Evolutionary conservation across 768 basidiomycete genomes (phyloP), one percentile per base, ranked within the genome.

Genomic region (Xerocomus potaroensis): DNA sequence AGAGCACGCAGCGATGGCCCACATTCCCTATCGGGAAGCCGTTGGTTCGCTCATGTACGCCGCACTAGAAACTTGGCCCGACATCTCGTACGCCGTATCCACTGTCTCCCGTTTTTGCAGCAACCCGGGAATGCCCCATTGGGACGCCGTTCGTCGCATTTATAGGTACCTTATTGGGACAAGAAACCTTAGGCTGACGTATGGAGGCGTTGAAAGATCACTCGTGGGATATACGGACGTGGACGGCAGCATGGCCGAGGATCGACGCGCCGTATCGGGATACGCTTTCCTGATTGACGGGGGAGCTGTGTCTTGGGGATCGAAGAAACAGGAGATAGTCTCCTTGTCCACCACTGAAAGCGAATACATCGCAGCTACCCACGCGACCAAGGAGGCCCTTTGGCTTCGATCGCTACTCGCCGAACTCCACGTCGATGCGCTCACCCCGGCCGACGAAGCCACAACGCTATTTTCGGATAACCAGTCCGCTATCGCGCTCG

Each of bases 31-130:
- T 19, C 18, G n/a, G 2, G 34, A 35, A 21, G 18, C 18, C 16
- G n/a, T 47, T 5, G 37, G 45, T 6, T 47, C 30, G 15, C 38
- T 47, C 12, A 47, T 33, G 15, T 47, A 47, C 14, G n/a, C 38
- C 1, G 26, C 45, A 12, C 10, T 47, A 3, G 21, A 19, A 1
- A 30, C 29, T 2, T 22, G 16, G 12, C 45, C 37, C 14, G 29
- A 47, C 15, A 47, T 47, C 5, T 9, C 45, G 19, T 47, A 32
- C 21, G 12, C 45, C 14, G 22, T 32, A 1, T 15, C 21, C 19
- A 23, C 22, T 4, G 5, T 47, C 27, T 40, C 30, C 3, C 6
- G 14, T n/a, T 5, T 47, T 47, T 26, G 16, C 16, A 4, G 8
- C 15, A 8, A 47, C 40, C 30, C 38, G 38, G 3, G n/a, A n/a